Conservation (phyloP, 768 basidiomycete species). For the Trametes villosa region DNA sequence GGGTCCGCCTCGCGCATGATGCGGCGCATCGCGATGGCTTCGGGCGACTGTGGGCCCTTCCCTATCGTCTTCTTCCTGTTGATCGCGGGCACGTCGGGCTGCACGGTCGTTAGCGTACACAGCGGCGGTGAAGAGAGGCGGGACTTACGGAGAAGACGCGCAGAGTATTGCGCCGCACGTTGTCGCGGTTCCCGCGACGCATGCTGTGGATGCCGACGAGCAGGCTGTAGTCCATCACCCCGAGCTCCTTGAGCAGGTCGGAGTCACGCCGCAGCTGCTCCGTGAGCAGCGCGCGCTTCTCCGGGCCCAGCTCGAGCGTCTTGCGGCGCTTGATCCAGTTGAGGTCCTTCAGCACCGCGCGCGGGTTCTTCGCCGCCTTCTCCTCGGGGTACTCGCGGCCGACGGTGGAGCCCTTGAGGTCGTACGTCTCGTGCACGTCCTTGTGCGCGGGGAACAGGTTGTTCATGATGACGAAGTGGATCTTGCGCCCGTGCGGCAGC, state of each 20-base stretch:
- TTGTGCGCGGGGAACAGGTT: constrained; percentile 98
- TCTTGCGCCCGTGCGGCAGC: constrained; percentile 89
- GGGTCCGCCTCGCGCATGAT: constrained; percentile 86
- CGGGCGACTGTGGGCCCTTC: constrained; percentile 61
- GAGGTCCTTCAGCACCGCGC: constrained; percentile 92
- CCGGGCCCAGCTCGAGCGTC: constrained; percentile 89
- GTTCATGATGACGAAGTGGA: constrained; percentile 99
- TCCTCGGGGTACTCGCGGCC: constrained; percentile 89
- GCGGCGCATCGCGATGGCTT: constrained; percentile 83
- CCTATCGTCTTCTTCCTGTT: constrained; percentile 63
- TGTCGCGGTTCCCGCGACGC: constrained; percentile 89
- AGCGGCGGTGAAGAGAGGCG: constrained; percentile 16
- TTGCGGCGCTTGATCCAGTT: constrained; percentile 91
- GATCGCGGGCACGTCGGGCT: constrained; percentile 74
- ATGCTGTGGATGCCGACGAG: constrained; percentile 94
- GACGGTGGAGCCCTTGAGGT: constrained; percentile 93
- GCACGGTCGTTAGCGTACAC: background rate
- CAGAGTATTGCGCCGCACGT: constrained; percentile 86
- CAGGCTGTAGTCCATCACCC: constrained; percentile 97
- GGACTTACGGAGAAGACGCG: constrained; percentile 86
- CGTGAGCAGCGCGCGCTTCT: constrained; percentile 87
- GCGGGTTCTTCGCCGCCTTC: constrained; percentile 72
- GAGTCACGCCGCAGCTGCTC: constrained; percentile 91
- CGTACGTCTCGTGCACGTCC: constrained; percentile 97
- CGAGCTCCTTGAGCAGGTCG: constrained; percentile 78